Percentiles rank a stretch among this genome's conserved stretches.
phyloP scores from a whole-genome alignment of 2,329 filamentous ascomycete genomes.

The Fusarium musae region DNA sequence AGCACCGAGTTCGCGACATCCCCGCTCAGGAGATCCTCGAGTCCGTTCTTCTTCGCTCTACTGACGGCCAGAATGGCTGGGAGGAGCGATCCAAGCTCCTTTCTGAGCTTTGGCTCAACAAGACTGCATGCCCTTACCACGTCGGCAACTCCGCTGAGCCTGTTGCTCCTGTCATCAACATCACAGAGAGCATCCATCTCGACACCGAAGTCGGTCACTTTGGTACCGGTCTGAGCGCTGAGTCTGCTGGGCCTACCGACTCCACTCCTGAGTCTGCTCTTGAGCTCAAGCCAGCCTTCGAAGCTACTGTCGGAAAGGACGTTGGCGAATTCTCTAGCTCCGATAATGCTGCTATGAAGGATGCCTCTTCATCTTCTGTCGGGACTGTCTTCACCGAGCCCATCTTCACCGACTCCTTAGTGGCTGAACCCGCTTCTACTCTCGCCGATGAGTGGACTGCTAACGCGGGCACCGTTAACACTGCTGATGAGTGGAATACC shows the following conservation, averaged over 20 bases:
- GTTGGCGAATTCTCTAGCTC: not conserved
- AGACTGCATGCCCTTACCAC: constrained; percentile 23
- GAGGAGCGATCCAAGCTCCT: not conserved
- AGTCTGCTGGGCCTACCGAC: not conserved
- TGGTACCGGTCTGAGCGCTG: too few species aligned
- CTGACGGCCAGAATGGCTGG: not conserved
- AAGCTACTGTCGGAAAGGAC: not conserved
- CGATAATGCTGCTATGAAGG: not conserved
- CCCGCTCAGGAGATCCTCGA: constrained; percentile 20
- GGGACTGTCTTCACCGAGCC: not conserved
- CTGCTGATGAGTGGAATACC: not conserved
- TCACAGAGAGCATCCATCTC: too few species aligned
- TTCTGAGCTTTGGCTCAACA: constrained; percentile 11
- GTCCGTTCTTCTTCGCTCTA: constrained; percentile 22
- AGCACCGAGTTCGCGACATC: constrained; percentile 30
- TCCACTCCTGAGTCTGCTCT: not conserved
- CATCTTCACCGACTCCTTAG: not conserved
- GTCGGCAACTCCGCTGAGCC: not conserved
- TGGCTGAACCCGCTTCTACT: not conserved
- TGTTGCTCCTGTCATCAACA: not conserved
- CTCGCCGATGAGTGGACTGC: not conserved
- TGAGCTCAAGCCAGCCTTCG: not conserved
- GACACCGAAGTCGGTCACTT: not conserved
- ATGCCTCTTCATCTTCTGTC: too few species aligned
- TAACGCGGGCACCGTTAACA: not conserved